Conservation (phyloP, 1,139 yeast genomes). For the Zhuliangozyma blackwelliae region DNA sequence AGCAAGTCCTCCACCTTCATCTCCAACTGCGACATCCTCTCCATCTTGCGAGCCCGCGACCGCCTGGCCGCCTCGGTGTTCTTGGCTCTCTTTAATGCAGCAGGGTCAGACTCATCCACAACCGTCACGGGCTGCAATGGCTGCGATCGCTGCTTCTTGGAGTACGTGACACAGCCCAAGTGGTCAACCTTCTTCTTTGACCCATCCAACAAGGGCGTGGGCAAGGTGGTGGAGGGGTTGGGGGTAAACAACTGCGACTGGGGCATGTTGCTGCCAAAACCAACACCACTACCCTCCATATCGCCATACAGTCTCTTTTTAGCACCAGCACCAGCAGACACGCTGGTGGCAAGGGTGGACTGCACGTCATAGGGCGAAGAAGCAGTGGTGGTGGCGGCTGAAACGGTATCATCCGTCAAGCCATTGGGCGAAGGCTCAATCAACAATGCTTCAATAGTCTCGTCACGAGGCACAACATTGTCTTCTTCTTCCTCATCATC, state of each 20-base stretch:
- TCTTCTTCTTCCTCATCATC: conserved; percentile 2
- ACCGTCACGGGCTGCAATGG: conserved; percentile 66
- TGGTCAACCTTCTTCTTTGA: conserved; percentile 43
- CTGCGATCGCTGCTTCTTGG: conserved; percentile 56
- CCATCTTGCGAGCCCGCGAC: conserved; percentile 89
- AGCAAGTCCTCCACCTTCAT: conserved; percentile 64
- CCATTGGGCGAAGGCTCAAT: conserved; percentile 9
- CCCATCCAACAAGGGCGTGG: conserved; percentile 27
- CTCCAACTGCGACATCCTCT: conserved; percentile 81
- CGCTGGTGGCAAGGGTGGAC: conserved; percentile 7
- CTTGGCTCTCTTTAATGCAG: conserved; percentile 80
- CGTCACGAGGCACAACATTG: conserved; percentile 20
- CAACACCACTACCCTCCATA: conserved; percentile 21
- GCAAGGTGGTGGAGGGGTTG: conserved; percentile 28
- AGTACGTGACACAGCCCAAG: conserved; percentile 60
- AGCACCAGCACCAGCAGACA: conserved; percentile 3
- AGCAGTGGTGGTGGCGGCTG: conserved; percentile 9
- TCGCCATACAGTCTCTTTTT: conserved; percentile 25
- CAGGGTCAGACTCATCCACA: conserved; percentile 52
- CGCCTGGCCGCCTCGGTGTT: conserved; percentile 97
- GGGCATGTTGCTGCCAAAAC: conserved; percentile 9
- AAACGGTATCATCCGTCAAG: conserved; percentile 11
- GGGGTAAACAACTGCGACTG: conserved; percentile 30
- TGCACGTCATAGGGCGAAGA: conserved; percentile 6
- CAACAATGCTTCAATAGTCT: conserved; percentile 13